Evolutionary conservation across 257 asterid genomes (phyloP).

Genomic region (Nicotiana tabacum): DNA sequence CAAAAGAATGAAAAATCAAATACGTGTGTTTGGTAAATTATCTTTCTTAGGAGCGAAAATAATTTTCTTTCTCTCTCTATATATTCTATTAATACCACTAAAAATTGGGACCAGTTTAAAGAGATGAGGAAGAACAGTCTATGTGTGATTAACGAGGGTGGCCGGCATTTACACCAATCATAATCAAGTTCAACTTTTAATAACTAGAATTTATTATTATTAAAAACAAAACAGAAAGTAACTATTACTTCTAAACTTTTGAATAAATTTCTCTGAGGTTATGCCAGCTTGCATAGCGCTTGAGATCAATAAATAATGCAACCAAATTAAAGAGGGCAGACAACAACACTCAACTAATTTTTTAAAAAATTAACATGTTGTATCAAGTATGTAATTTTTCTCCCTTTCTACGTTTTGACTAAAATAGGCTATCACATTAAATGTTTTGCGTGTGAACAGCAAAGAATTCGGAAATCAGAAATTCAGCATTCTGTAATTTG

Average conservation of each 20-base stretch:
- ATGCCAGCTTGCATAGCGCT: background rate
- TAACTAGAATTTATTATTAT: background rate
- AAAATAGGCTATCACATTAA: background rate
- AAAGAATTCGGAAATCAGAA: background rate
- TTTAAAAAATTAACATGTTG: background rate
- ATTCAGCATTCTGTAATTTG: background rate
- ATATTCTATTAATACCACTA: no score
- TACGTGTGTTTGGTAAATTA: no score
- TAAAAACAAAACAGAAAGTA: background rate
- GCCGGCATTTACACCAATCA: background rate
- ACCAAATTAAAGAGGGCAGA: background rate
- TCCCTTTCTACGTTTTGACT: background rate
- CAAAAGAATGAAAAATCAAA: background rate
- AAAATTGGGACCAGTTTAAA: no score
- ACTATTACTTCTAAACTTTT: no score
- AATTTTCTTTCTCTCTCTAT: no score
- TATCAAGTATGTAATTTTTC: background rate
- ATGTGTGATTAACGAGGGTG: background rate
- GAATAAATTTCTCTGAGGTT: background rate
- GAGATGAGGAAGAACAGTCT: no score
- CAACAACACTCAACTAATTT: background rate
- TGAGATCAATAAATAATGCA: background rate
- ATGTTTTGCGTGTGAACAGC: slow-evolving; percentile 7
- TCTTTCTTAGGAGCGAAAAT: background rate
- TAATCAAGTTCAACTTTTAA: background rate